These are phyloP conservation scores for Grosmannia huntii DNA, from an alignment of 2,329 filamentous ascomycete species.

Conservation along the genomic window DNA sequence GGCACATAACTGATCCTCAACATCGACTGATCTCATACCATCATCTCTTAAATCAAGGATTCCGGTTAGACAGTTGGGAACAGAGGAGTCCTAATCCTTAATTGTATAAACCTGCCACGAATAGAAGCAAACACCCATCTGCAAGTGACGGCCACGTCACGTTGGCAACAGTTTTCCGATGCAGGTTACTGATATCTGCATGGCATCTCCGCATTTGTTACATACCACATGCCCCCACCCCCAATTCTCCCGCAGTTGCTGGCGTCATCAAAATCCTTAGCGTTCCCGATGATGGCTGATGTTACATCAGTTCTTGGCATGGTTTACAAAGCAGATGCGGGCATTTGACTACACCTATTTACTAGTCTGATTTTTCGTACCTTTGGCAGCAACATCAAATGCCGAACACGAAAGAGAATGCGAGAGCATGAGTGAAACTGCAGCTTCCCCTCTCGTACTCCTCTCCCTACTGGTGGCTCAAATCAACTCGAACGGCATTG, in stretches of 20 bases:
- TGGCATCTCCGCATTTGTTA: not conserved
- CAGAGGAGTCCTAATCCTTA: too few relatives aligned
- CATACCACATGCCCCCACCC: not conserved
- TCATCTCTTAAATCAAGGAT: too few relatives aligned
- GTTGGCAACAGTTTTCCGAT: not conserved
- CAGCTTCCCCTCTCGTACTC: not conserved
- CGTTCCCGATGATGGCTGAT: not conserved
- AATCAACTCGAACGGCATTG: not conserved
- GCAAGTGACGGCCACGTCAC: not conserved
- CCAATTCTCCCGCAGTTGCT: not conserved
- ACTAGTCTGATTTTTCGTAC: not conserved
- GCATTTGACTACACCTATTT: not conserved
- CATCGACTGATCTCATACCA: too few relatives aligned
- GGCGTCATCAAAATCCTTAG: not conserved
- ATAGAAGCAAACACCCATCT: too few relatives aligned
- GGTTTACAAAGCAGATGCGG: not conserved
- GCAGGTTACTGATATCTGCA: not conserved
- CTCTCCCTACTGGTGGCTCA: not conserved
- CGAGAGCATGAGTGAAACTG: not conserved
- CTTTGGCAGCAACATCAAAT: not conserved
- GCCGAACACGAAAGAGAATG: not conserved
- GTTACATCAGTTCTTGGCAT: not conserved
- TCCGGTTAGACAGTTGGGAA: too few relatives aligned
- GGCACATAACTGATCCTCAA: too few relatives aligned
- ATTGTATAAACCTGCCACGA: too few relatives aligned